A percentile compares a stretch with the other conserved stretches of the same genome.
Conservation (phyloP, 225 moss, liverwort and hornwort species). For the Antitrichia curtipendula region DNA sequence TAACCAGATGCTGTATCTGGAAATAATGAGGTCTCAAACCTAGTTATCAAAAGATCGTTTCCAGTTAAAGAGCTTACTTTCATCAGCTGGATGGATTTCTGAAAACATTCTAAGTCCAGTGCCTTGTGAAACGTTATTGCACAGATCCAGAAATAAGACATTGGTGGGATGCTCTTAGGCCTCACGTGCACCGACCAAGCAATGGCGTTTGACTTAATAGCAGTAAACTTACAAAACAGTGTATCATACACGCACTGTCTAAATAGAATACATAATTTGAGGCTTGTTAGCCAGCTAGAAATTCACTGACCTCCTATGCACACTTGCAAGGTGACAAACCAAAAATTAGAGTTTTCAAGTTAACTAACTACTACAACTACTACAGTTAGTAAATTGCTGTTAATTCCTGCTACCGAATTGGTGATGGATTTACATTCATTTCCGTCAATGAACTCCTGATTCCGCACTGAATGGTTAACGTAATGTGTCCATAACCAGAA, state of each 20-base stretch:
- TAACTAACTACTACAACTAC: not conserved
- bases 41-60: not conserved
- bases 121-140: not conserved
- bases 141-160: not conserved
- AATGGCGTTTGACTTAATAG: not conserved
- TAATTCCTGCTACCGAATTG: not conserved
- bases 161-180: not conserved
- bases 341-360: not conserved
- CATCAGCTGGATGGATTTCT: not conserved
- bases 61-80: not conserved
- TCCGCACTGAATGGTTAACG: not conserved
- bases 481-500: not conserved
- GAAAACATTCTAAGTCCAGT: not conserved
- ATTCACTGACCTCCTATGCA: not conserved
- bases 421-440: not conserved
- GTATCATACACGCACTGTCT: not conserved
- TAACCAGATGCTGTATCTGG: not conserved
- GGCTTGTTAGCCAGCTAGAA: not conserved
- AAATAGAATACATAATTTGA: not conserved
- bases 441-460: not conserved
- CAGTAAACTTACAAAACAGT: not conserved
- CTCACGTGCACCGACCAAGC: not conserved
- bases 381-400: not conserved
- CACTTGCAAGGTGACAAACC: not conserved
- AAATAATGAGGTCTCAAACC: not conserved